Percentiles rank a stretch among this genome's conserved stretches.
phyloP scores from a whole-genome alignment of 2,329 filamentous ascomycete species.

The Penicillium concentricum region DNA sequence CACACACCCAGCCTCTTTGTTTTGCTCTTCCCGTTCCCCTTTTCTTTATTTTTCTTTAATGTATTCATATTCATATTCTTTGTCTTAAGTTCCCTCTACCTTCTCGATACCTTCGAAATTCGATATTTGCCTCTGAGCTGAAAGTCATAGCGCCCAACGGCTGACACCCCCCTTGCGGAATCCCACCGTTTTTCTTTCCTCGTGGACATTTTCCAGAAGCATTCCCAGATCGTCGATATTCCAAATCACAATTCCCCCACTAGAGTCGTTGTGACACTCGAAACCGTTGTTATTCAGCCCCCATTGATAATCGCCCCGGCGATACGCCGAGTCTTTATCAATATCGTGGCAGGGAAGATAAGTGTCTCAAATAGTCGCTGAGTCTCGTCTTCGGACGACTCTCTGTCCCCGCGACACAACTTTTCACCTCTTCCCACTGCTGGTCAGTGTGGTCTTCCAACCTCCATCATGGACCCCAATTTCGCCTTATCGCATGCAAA shows the following conservation, averaged over 20 bases:
- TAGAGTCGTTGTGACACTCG: neutral
- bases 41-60: neutral
- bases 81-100: neutral
- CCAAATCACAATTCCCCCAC: neutral
- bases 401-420: constrained; percentile 13
- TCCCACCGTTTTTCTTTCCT: constrained; percentile 9
- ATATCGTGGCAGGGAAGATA: constrained; percentile 13
- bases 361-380: constrained; percentile 25
- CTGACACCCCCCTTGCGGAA: constrained; percentile 10
- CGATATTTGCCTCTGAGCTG: neutral
- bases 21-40: neutral
- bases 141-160: constrained; percentile 1
- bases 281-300: neutral
- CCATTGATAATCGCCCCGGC: constrained; percentile 4
- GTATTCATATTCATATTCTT: neutral
- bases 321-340: constrained; percentile 11
- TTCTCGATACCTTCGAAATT: neutral
- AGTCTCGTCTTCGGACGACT: constrained; percentile 25
- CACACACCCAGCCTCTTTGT: constrained; percentile 19
- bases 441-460: constrained; percentile 46
- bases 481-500: constrained; percentile 36
- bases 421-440: constrained; percentile 18
- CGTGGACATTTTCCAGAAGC: constrained; percentile 16
- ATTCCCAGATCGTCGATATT: constrained; percentile 9
- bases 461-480: constrained; percentile 24